phyloP scores from a whole-genome alignment of 2,329 filamentous ascomycete species.

The Cercospora canescens region DNA sequence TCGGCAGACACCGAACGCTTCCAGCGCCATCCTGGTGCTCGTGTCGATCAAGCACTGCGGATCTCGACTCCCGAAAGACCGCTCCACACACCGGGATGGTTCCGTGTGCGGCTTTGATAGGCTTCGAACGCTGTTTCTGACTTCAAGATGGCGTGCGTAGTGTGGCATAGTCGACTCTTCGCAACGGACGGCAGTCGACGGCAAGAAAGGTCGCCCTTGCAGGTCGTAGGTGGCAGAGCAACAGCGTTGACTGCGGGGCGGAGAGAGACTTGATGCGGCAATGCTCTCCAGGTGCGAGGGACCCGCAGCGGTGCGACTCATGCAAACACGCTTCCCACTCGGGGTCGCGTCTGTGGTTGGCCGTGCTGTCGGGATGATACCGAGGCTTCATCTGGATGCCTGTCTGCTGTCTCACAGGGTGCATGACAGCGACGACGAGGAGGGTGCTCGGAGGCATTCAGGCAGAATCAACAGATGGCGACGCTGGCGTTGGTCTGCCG shows the following conservation, averaged over 20 bases:
- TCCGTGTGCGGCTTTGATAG: background rate
- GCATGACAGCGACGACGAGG: background rate
- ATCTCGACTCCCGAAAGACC: constrained; percentile 4
- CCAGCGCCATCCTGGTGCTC: background rate
- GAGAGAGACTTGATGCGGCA: background rate
- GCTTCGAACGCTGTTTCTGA: background rate
- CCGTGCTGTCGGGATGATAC: background rate
- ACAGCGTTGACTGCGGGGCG: background rate
- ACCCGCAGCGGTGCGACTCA: background rate
- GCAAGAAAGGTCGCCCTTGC: background rate
- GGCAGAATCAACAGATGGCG: no score
- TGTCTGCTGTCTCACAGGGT: background rate
- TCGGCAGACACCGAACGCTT: background rate
- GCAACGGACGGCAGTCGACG: background rate
- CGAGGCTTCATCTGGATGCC: background rate
- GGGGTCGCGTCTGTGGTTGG: constrained; percentile 4
- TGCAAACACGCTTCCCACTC: background rate
- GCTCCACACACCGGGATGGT: background rate
- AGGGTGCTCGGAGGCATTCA: background rate
- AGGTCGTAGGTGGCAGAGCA: background rate
- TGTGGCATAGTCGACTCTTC: background rate
- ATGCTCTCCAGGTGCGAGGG: background rate
- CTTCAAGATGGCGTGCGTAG: background rate
- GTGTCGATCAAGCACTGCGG: constrained; percentile 7
- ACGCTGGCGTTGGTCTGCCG: no score